Percentiles rank a stretch among this genome's conserved stretches.
These are phyloP conservation scores for Chaetomiaceae sp. DNA, from an alignment of 2,329 filamentous ascomycete genomes.

Conservation along the genomic window DNA sequence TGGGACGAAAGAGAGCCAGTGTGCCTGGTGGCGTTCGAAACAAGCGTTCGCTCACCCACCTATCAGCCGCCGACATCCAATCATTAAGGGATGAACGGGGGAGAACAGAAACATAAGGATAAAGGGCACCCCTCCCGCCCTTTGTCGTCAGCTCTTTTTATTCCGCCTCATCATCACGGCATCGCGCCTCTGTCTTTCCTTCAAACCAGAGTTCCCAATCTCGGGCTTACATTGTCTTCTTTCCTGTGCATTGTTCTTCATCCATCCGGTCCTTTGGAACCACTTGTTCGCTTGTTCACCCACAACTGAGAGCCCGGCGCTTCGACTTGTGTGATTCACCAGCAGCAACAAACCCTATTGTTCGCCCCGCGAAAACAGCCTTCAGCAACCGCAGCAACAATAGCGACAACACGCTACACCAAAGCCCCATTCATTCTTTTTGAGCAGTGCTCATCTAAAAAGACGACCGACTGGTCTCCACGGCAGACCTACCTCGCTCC, in stretches of 20 bases:
- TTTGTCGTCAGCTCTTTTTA: constrained; percentile 11
- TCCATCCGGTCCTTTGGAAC: constrained; percentile 6
- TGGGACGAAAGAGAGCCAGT: constrained; percentile 17
- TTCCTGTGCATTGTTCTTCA: constrained; percentile 15
- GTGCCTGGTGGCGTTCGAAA: constrained; percentile 23
- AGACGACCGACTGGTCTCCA: constrained; percentile 10
- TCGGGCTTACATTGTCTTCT: constrained; percentile 19
- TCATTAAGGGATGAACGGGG: constrained; percentile 17
- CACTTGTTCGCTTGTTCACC: no score
- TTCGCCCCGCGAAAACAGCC: constrained; percentile 2
- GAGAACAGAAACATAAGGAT: constrained; percentile 24
- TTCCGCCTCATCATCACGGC: constrained; percentile 22
- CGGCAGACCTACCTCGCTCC: constrained; percentile 15
- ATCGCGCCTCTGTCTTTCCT: constrained; percentile 23
- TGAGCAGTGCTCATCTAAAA: constrained; percentile 22
- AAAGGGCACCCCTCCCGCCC: constrained; percentile 18
- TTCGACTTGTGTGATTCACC: constrained; percentile 11
- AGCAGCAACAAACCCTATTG: constrained; percentile 13
- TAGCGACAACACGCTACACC: constrained; percentile 11
- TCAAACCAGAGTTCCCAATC: constrained; percentile 16
- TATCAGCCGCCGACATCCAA: constrained; percentile 16
- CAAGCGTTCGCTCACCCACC: constrained; percentile 8
- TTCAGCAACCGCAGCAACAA: constrained; percentile 6
- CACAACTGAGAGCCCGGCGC: constrained; percentile 17
- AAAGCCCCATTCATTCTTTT: constrained; percentile 17